These are phyloP conservation scores for Linanthus parryae DNA, from an alignment of 148 eudicot genomes.

Conservation along the genomic window DNA sequence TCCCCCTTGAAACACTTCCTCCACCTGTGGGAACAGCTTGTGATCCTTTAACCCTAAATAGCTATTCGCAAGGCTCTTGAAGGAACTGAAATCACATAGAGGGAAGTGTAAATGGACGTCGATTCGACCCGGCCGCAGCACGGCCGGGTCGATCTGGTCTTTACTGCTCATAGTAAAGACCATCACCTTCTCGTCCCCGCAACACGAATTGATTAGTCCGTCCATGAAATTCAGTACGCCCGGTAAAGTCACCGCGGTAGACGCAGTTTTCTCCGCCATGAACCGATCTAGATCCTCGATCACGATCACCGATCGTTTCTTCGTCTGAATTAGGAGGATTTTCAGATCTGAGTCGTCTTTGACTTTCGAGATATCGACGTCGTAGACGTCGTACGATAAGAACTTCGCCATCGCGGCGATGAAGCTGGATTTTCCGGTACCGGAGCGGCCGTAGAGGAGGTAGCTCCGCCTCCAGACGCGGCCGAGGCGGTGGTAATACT, in stretches of 20 bases:
- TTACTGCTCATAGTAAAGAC: slow-evolving; percentile 76
- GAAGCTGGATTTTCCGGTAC: slow-evolving; percentile 91
- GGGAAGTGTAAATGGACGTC: slow-evolving; percentile 87
- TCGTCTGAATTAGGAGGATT: slow-evolving; percentile 45
- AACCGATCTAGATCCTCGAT: slow-evolving; percentile 70
- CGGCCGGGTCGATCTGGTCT: slow-evolving; percentile 46
- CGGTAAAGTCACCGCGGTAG: slow-evolving; percentile 28
- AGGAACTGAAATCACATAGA: slow-evolving; percentile 60
- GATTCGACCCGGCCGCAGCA: slow-evolving; percentile 80
- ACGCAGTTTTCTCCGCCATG: slow-evolving; percentile 11
- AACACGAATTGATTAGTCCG: slow-evolving; percentile 62
- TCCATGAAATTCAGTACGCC: slow-evolving; percentile 88
- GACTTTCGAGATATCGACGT: slow-evolving; percentile 50
- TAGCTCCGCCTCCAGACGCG: slow-evolving; percentile 88
- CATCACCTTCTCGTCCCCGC: slow-evolving; percentile 62
- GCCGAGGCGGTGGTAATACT: slow-evolving; percentile 69
- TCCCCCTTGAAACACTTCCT: slow-evolving; percentile 60
- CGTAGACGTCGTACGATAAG: slow-evolving; percentile 64
- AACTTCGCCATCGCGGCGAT: slow-evolving; percentile 69
- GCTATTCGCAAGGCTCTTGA: slow-evolving; percentile 59
- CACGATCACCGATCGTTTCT: slow-evolving; percentile 46
- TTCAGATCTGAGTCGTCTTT: slow-evolving; percentile 57
- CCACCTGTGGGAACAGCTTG: slow-evolving; percentile 74
- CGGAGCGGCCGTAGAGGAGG: slow-evolving; percentile 87
- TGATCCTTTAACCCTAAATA: slow-evolving; percentile 77